Evolutionary conservation across 345 rosid genomes (phyloP), one percentile per base, ranked within the genome.

Genomic region (Turritis glabra): DNA sequence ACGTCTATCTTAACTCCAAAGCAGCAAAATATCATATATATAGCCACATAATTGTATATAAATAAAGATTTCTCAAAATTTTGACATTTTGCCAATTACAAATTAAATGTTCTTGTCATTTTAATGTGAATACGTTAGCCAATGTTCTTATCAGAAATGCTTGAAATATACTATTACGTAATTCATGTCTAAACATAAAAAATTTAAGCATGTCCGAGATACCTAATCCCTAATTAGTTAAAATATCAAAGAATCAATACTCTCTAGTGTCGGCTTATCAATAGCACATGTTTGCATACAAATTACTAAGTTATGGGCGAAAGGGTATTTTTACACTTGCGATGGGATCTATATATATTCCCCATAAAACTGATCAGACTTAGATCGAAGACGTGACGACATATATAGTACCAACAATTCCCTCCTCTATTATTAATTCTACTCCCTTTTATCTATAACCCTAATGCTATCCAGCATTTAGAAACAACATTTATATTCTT

Each of bases 371-470:
- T 33, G 58, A n/a, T n/a, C n/a, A 65, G 48, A 56, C 65, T 58
- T 23, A 74, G 21, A 27, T 67, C 21, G 25, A 52, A 61, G 51
- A 68, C 69, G 56, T 68, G 29, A 51, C 13, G 29, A 50, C 63
- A 38, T 57, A 58, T 35, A 19, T 21, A 68, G 29, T 62, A 63
- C 55, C 57, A 68, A 51, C 56, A 76, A 41, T 68, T 60, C 55
- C 21, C 35, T 59, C 27, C 68, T 68, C 56, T 25, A 53, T 61
- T 52, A 62, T 69, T 22, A 12, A 41, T 23, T 26, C 1, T 53
- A 70, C 64, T 77, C 74, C 69, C 21, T 55, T 76, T 61, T 46
- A 54, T 53, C 75, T 37, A 76, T 38, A 69, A 43, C 58, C 64
- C 44, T 44, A 68, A 35, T 64, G 71, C 25, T 62, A 63, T 63